Conservation (phyloP, 2,329 filamentous ascomycete genomes). For the Pseudogymnoascus sp. region DNA sequence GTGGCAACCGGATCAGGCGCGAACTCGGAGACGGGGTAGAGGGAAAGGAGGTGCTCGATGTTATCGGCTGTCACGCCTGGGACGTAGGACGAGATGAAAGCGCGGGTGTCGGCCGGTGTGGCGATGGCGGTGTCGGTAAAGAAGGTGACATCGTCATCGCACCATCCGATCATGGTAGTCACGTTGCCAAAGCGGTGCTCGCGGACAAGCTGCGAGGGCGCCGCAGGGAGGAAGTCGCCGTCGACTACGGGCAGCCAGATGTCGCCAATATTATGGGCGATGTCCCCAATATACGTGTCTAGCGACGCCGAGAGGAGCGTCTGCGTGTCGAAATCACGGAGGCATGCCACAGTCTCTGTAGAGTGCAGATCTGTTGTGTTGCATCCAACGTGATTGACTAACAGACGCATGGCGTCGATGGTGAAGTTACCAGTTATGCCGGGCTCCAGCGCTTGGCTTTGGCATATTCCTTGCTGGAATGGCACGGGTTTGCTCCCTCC, state of each 20-base stretch:
- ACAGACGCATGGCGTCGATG: constrained; percentile 37
- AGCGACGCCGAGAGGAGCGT: constrained; percentile 38
- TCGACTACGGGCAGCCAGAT: constrained; percentile 35
- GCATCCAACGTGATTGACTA: constrained; percentile 39
- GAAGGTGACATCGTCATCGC: constrained; percentile 11
- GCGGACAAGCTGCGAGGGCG: constrained; percentile 12
- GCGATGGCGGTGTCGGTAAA: neutral
- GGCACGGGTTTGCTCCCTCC: constrained; percentile 37
- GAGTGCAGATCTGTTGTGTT: constrained; percentile 36
- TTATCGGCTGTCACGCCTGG: constrained; percentile 31
- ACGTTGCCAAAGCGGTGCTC: constrained; percentile 12
- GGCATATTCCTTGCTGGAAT: constrained; percentile 40
- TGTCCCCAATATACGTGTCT: constrained; percentile 34
- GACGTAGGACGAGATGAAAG: neutral
- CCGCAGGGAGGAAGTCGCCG: constrained; percentile 13
- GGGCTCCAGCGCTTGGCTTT: constrained; percentile 44
- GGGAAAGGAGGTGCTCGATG: constrained; percentile 36
- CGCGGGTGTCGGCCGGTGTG: constrained; percentile 32
- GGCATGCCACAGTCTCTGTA: constrained; percentile 38
- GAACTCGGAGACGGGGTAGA: constrained; percentile 47
- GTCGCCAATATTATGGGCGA: constrained; percentile 43
- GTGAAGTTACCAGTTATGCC: constrained; percentile 43
- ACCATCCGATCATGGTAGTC: constrained; percentile 16
- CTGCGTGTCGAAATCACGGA: constrained; percentile 37
- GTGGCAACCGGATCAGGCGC: constrained; percentile 27